Percentiles rank a stretch among this genome's conserved stretches.
Conservation (phyloP, 805 yeast species). For the Lipomyces yamanashiensis region DNA sequence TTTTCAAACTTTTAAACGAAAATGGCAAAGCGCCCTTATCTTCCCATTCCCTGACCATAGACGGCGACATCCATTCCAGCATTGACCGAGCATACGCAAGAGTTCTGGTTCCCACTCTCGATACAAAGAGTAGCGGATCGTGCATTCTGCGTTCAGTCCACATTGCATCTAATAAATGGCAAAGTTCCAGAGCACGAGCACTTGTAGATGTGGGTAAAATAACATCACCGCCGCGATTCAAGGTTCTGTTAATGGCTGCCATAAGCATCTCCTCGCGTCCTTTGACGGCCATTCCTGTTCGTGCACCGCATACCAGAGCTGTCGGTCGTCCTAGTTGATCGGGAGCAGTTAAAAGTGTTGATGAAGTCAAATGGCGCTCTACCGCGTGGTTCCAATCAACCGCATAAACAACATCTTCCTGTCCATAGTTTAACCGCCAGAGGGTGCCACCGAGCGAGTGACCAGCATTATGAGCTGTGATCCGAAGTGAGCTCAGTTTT, state of each 20-base stretch:
- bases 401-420: constrained; percentile 84
- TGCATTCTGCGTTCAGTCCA: constrained; percentile 49
- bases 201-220: constrained; percentile 81
- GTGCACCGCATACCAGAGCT: constrained; percentile 75
- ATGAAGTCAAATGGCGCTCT: constrained; percentile 74
- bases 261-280: constrained; percentile 65
- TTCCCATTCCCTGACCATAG: constrained; percentile 87
- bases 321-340: constrained; percentile 72
- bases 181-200: constrained; percentile 78
- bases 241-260: constrained; percentile 19
- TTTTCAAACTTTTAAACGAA: constrained; percentile 69
- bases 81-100: constrained; percentile 83
- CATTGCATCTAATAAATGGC: constrained; percentile 72
- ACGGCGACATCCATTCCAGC: constrained; percentile 94
- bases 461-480: constrained; percentile 89
- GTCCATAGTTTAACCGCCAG: constrained; percentile 75
- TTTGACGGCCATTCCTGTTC: constrained; percentile 59
- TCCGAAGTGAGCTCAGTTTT: constrained; percentile 50
- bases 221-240: constrained; percentile 68
- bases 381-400: constrained; percentile 94
- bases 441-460: constrained; percentile 92
- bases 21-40: constrained; percentile 74
- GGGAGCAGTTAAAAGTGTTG: constrained; percentile 70
- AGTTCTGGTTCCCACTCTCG: constrained; percentile 77
- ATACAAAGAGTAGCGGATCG: constrained; percentile 73